phyloP scores from a whole-genome alignment of 208 protist genomes.

The Angomonas ambiguus region DNA sequence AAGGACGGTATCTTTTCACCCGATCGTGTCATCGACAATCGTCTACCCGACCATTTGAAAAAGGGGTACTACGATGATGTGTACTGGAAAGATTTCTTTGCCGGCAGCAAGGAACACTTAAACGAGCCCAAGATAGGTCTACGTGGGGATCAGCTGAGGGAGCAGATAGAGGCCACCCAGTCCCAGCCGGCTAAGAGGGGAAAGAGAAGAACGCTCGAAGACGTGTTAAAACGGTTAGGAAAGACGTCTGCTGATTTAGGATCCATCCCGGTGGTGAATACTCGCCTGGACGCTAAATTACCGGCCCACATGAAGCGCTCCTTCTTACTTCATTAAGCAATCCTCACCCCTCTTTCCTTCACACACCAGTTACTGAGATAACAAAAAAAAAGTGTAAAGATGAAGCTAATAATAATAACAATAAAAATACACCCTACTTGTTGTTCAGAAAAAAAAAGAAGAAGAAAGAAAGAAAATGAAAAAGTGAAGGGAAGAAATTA shows the following conservation, averaged over 20 bases:
- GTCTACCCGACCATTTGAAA: conserved; percentile 90
- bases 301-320: conserved; percentile 85
- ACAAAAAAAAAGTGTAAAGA: background rate
- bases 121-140: conserved; percentile 90
- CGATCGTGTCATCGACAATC: conserved; percentile 90
- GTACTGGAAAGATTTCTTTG: conserved; percentile 93
- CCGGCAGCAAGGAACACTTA: conserved; percentile 82
- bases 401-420: background rate
- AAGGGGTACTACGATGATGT: conserved; percentile 93
- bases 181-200: conserved; percentile 20
- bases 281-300: conserved; percentile 78
- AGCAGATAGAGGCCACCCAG: conserved; percentile 52
- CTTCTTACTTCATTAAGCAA: conserved; percentile 71
- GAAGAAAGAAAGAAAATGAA: background rate
- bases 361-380: too few relatives aligned
- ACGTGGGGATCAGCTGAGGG: conserved; percentile 85
- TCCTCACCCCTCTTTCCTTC: conserved; percentile 5
- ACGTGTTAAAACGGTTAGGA: conserved; percentile 75
- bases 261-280: conserved; percentile 75
- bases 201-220: conserved; percentile 81
- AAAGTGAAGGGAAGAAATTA: too few relatives aligned
- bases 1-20: conserved; percentile 90
- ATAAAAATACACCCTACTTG: too few relatives aligned
- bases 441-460: background rate
- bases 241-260: conserved; percentile 82